A percentile compares a stretch with the other conserved stretches of the same genome.
Conservation (phyloP, 495 filamentous ascomycete genomes). For the Penicillium manginii region DNA sequence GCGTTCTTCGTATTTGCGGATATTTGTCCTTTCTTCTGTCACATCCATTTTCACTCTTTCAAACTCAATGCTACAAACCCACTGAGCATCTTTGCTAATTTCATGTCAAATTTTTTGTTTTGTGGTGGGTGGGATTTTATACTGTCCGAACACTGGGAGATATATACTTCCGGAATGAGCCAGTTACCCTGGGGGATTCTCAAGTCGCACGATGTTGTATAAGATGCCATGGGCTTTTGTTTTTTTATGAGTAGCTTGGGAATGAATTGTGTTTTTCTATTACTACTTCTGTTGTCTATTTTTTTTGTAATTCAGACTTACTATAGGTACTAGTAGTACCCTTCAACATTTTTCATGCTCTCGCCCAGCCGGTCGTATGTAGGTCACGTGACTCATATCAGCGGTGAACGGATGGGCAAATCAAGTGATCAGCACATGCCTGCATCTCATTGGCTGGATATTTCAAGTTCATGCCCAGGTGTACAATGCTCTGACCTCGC, state of each 20-base stretch:
- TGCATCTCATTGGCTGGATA: neutral
- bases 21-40: slow-evolving; percentile 20
- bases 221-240: slow-evolving; percentile 24
- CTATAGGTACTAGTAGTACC: too few relatives aligned
- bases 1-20: slow-evolving; percentile 29
- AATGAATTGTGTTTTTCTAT: slow-evolving; percentile 24
- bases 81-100: slow-evolving; percentile 18
- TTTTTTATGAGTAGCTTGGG: slow-evolving; percentile 22
- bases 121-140: slow-evolving; percentile 6
- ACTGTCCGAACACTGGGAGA: slow-evolving; percentile 12
- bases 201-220: slow-evolving; percentile 15
- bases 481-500: neutral
- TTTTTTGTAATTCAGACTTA: neutral
- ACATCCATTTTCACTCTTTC: slow-evolving; percentile 29
- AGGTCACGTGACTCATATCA: neutral
- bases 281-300: neutral
- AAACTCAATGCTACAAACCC: slow-evolving; percentile 25
- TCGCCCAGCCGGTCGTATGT: too few relatives aligned
- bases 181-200: neutral
- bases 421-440: neutral
- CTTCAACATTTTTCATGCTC: too few relatives aligned
- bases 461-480: too few relatives aligned
- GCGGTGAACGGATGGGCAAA: neutral
- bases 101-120: slow-evolving; percentile 11
- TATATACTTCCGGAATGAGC: slow-evolving; percentile 23